Evolutionary conservation across 2,329 filamentous ascomycete species (phyloP).

Genomic region (Clonostachys rhizophaga): DNA sequence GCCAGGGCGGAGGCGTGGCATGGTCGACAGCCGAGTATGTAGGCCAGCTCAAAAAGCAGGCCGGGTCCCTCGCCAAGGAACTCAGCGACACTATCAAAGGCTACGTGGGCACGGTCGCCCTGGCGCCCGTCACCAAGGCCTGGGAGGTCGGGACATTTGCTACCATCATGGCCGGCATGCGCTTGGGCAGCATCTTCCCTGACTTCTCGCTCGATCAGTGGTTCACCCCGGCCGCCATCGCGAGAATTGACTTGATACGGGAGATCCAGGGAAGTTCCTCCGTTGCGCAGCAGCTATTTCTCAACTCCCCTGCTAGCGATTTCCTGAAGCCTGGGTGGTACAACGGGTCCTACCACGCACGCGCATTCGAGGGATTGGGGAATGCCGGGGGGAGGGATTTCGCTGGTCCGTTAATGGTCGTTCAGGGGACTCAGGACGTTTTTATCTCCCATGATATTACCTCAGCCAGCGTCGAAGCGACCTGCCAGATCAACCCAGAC

Average conservation of each 20-base stretch:
- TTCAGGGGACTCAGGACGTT: background rate
- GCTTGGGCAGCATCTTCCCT: constrained; percentile 2
- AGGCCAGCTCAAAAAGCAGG: constrained; percentile 12
- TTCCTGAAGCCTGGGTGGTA: background rate
- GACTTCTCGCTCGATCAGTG: constrained; percentile 7
- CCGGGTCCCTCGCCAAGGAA: constrained; percentile 1
- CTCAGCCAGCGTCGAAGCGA: background rate
- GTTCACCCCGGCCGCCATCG: constrained; percentile 5
- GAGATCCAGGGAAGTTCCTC: constrained; percentile 1
- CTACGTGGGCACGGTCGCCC: constrained; percentile 6
- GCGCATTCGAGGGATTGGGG: background rate
- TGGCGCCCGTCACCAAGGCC: constrained; percentile 4
- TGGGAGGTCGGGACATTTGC: background rate
- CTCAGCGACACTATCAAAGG: background rate
- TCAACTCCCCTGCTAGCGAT: background rate
- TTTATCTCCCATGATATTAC: background rate
- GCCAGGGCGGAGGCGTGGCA: constrained; percentile 34
- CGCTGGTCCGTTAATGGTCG: background rate
- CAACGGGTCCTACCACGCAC: background rate
- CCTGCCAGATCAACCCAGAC: background rate
- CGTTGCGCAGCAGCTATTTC: background rate
- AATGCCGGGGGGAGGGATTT: background rate
- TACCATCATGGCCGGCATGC: background rate
- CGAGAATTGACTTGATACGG: background rate
- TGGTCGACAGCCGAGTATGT: constrained; percentile 20